Base-by-base conservation (phyloP, 352 stramenopile genomes). In the Phytopythium ostracodes region DNA sequence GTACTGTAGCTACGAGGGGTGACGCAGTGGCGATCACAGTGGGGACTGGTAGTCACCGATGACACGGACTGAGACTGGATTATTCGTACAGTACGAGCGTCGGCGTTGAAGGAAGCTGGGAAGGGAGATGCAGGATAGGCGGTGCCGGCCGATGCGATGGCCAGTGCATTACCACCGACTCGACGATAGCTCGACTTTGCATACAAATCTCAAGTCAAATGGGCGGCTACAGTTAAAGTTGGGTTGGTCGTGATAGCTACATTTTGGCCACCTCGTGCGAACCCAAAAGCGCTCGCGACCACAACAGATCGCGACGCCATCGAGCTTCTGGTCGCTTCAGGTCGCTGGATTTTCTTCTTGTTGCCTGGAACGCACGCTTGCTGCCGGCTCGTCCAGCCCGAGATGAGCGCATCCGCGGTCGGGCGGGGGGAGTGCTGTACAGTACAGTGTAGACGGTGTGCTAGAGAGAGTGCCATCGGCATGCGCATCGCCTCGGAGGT, bases 141-240 rank as follows among this genome's bases (percentile, higher is more conserved):
- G 40, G 40, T 47, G 40, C 17, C 20, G 38, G 29, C 29, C 29
- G 29, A 33, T 33, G 29, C 7, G 29, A 33, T 33, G 29, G n/a
- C n/a, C n/a, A n/a, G n/a, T n/a, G n/a, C n/a, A n/a, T n/a, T n/a
- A n/a, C n/a, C 29, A 33, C 29, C 7, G 4, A 33, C 29, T 33
- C 3, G 29, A 33, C 29, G 29, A n/a, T n/a, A n/a, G n/a, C n/a
- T n/a, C n/a, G n/a, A n/a, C n/a, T n/a, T n/a, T 38, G n/a, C 8
- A 50, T 50, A 50, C 43, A 50, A 50, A 50, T 2, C 5, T 2
- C 43, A 29, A 50, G 43, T 50, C 43, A 50, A 50, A 50, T 18
- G 43, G 8, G 20, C 43, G 11, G 43, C n/a, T 50, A 29, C n/a
- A n/a, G 43, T 50, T 50, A n/a, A 50, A 50, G 43, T 50, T 50